phyloP scores from a whole-genome alignment of 306 rosid genomes.

The Biancaea sappan region DNA sequence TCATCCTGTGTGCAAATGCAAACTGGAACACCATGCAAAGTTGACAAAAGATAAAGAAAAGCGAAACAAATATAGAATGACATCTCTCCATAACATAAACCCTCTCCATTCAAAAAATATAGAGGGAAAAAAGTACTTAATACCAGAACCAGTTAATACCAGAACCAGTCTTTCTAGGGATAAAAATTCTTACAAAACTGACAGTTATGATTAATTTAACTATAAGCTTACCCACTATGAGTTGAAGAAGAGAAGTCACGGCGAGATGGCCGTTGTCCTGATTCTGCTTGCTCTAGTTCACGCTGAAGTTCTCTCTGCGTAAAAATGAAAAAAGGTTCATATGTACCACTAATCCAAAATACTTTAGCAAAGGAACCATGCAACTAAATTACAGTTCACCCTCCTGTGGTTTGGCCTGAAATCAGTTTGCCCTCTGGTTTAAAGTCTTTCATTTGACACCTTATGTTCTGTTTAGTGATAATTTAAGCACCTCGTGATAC shows the following conservation, averaged over 20 bases:
- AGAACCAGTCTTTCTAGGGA: background rate
- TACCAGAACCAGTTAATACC: slow-evolving; percentile 10
- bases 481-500: background rate
- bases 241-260: slow-evolving; percentile 80
- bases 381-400: background rate
- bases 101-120: background rate
- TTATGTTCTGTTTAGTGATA: background rate
- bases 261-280: slow-evolving; percentile 76
- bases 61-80: background rate
- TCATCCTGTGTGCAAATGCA: background rate
- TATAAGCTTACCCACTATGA: slow-evolving; percentile 69
- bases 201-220: slow-evolving; percentile 13
- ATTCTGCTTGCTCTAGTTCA: slow-evolving; percentile 90
- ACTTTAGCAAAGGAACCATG: background rate
- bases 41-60: background rate
- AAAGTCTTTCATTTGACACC: background rate
- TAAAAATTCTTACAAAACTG: background rate
- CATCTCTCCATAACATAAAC: background rate
- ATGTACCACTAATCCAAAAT: slow-evolving; percentile 4
- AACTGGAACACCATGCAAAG: background rate
- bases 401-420: background rate
- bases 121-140: background rate
- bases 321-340: slow-evolving; percentile 25
- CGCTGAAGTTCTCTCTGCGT: slow-evolving; percentile 90
- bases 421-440: background rate